A percentile compares a stretch with the other conserved stretches of the same genome.
These are phyloP conservation scores for Haberlea rhodopensis DNA, from an alignment of 257 asterid genomes.

Conservation along the genomic window DNA sequence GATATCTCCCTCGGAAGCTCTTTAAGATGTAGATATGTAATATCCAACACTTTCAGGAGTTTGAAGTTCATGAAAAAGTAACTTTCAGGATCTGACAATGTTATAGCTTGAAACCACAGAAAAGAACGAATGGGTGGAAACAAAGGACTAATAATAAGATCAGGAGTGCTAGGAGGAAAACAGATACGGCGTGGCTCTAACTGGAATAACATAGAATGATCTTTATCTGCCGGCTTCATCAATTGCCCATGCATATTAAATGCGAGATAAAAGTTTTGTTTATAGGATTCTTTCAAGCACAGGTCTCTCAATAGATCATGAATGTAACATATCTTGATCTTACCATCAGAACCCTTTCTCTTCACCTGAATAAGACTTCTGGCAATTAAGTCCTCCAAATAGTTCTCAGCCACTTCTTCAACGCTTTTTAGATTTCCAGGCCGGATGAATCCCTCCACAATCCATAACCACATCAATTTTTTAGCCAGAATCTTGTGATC, in stretches of 20 bases:
- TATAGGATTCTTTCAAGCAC: conserved; percentile 27
- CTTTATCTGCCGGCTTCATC: no score
- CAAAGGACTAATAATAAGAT: neutral
- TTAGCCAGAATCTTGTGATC: conserved; percentile 17
- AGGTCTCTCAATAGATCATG: conserved; percentile 34
- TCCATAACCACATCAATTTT: conserved; percentile 26
- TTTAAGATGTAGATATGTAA: neutral
- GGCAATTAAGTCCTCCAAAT: conserved; percentile 25
- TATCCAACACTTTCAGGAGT: conserved; percentile 27
- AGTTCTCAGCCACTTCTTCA: conserved; percentile 29
- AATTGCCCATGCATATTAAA: conserved; percentile 3
- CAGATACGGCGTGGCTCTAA: conserved; percentile 15
- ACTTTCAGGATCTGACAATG: neutral
- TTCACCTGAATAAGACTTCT: conserved; percentile 29
- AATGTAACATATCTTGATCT: conserved; percentile 27
- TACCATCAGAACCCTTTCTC: conserved; percentile 22
- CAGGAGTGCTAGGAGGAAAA: conserved; percentile 8
- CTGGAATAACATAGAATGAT: no score
- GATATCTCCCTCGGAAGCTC: neutral
- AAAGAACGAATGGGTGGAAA: conserved; percentile 20
- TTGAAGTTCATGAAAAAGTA: conserved; percentile 13
- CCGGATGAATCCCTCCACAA: conserved; percentile 31
- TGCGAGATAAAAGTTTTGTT: conserved; percentile 21
- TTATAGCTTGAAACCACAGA: conserved; percentile 18
- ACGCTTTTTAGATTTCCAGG: conserved; percentile 8